These are phyloP conservation scores for Leishmania aethiopica DNA, from an alignment of 208 protist species.

Conservation along the genomic window DNA sequence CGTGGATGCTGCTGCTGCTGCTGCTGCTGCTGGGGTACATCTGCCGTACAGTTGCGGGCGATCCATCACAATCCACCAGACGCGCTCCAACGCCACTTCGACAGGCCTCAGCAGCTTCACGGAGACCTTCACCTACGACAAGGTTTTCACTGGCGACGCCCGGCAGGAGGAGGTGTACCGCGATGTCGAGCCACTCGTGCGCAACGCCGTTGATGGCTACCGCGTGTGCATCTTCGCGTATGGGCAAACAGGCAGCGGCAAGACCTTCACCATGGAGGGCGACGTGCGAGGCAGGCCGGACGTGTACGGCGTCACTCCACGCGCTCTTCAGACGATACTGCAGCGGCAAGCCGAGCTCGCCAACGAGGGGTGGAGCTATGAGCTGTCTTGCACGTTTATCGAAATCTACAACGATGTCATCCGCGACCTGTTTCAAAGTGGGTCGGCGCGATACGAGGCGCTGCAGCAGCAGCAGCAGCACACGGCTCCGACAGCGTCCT, in stretches of 20 bases:
- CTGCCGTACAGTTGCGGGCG: constrained; percentile 9
- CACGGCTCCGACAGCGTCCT: background rate
- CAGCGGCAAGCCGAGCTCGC: constrained; percentile 55
- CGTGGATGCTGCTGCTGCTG: background rate
- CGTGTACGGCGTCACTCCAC: constrained; percentile 79
- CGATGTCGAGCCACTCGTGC: constrained; percentile 90
- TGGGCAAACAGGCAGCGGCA: constrained; percentile 92
- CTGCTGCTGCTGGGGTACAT: background rate
- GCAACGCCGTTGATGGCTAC: constrained; percentile 92
- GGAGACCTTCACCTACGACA: constrained; percentile 54
- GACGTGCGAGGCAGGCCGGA: constrained; percentile 34
- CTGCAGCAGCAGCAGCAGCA: constrained; percentile 12
- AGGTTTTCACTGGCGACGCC: constrained; percentile 44
- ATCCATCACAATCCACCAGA: constrained; percentile 50
- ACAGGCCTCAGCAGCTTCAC: constrained; percentile 45
- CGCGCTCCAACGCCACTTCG: constrained; percentile 69
- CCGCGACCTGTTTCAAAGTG: constrained; percentile 80
- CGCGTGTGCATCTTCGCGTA: constrained; percentile 93
- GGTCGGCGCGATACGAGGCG: constrained; percentile 58
- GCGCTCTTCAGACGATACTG: constrained; percentile 80
- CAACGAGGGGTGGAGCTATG: constrained; percentile 81
- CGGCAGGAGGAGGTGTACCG: constrained; percentile 79
- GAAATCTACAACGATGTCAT: constrained; percentile 95
- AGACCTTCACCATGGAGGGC: constrained; percentile 94
- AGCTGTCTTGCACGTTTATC: constrained; percentile 78